A percentile compares a stretch with the other conserved stretches of the same genome.
Evolutionary conservation across 2,329 filamentous ascomycete species (phyloP).

Genomic region (Triangularia verruculosa): DNA sequence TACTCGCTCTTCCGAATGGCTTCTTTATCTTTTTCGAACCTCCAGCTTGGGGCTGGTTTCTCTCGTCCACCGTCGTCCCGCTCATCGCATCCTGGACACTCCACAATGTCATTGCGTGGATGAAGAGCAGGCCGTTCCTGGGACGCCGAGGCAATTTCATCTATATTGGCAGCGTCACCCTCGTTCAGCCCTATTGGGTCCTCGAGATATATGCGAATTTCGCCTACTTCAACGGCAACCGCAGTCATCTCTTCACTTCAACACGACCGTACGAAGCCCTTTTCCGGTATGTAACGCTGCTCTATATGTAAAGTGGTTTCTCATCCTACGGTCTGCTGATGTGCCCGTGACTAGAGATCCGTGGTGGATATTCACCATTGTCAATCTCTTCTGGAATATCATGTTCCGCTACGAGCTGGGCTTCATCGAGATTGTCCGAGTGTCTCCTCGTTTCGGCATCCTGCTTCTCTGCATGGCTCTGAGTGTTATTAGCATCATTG

Average conservation of each 20-base stretch:
- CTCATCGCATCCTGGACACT: conserved; percentile 62
- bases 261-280: conserved; percentile 60
- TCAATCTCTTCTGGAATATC: conserved; percentile 61
- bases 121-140: conserved; percentile 63
- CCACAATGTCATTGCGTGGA: conserved; percentile 66
- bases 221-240: conserved; percentile 56
- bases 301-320: neutral
- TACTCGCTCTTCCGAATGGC: conserved; percentile 52
- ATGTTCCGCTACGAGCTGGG: conserved; percentile 59
- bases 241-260: conserved; percentile 49
- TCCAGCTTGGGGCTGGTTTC: conserved; percentile 61
- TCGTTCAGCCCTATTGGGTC: conserved; percentile 62
- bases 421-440: conserved; percentile 53
- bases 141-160: conserved; percentile 46
- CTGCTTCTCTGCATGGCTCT: conserved; percentile 60
- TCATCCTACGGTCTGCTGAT: conserved; percentile 16
- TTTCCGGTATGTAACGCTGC: conserved; percentile 43
- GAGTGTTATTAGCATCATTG: conserved; percentile 57
- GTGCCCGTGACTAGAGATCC: conserved; percentile 46
- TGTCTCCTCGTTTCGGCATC: conserved; percentile 63
- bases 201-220: conserved; percentile 65
- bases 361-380: conserved; percentile 65
- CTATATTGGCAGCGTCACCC: conserved; percentile 57
- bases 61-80: conserved; percentile 57
- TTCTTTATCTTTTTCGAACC: conserved; percentile 54